Evolutionary conservation across 164 flowering plant genomes (phyloP).

Genomic region (Vitis rotundifolia): DNA sequence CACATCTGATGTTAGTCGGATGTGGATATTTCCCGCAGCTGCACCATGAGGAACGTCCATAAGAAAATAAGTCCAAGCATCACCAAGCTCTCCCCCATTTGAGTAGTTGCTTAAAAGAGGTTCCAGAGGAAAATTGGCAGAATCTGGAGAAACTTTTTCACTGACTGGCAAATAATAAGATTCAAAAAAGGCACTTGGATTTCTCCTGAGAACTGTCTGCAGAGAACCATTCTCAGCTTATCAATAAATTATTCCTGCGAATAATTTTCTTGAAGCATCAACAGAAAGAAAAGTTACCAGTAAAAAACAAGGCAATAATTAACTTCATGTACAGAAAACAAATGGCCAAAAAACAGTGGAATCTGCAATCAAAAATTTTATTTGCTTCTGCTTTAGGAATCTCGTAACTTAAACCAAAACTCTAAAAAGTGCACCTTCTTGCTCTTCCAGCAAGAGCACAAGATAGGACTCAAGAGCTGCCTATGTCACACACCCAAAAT

Average conservation of each 20-base stretch:
- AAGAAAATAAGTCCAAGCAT: constrained; percentile 79
- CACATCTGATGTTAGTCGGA: constrained; percentile 48
- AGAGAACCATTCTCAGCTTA: constrained; percentile 45
- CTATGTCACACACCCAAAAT: too few species aligned
- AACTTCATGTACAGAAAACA: too few species aligned
- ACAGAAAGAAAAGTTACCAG: constrained; percentile 10
- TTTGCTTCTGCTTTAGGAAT: too few species aligned
- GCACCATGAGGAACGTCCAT: constrained; percentile 82
- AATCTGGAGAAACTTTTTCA: constrained; percentile 32
- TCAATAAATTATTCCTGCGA: constrained; percentile 30
- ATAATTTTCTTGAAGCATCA: constrained; percentile 26
- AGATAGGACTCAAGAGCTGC: too few species aligned
- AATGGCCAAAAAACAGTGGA: too few species aligned
- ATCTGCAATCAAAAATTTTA: too few species aligned
- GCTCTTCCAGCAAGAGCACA: too few species aligned
- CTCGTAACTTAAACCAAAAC: too few species aligned
- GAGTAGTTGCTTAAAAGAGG: constrained; percentile 70
- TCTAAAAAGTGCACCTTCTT: too few species aligned
- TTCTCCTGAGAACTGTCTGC: constrained; percentile 72
- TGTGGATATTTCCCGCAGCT: constrained; percentile 77
- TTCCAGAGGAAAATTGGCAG: constrained; percentile 58
- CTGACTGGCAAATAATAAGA: constrained; percentile 67
- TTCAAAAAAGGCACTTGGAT: constrained; percentile 46
- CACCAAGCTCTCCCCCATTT: constrained; percentile 21
- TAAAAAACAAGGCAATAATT: background rate